These are phyloP conservation scores for Hymenoscyphus infarciens DNA, from an alignment of 2,329 filamentous ascomycete species.

Conservation along the genomic window DNA sequence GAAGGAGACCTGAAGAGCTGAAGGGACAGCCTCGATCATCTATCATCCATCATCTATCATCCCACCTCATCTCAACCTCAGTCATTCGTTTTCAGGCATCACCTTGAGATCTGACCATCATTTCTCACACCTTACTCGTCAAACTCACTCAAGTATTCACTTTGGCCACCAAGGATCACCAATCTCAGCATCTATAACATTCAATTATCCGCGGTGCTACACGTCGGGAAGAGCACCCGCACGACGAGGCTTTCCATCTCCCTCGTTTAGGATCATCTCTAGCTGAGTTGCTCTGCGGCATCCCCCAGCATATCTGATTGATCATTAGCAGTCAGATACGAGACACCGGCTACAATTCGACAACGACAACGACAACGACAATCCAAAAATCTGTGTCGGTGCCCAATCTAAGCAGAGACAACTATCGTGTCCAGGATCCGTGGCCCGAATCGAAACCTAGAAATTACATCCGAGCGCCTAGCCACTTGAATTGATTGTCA, in stretches of 20 bases:
- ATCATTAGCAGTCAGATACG: background rate
- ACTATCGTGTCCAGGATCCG: background rate
- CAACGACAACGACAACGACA: background rate
- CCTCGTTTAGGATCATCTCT: background rate
- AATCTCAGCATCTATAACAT: background rate
- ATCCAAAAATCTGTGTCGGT: background rate
- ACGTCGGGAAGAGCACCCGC: background rate
- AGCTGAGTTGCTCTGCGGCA: constrained; percentile 2
- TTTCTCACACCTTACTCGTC: background rate
- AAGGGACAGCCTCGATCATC: background rate
- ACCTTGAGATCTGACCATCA: background rate
- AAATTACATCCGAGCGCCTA: background rate
- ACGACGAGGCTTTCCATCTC: background rate
- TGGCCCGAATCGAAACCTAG: background rate
- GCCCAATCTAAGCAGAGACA: background rate
- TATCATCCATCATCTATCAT: background rate
- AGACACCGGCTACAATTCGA: background rate
- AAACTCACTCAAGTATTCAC: background rate
- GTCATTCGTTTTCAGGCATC: constrained; percentile 4
- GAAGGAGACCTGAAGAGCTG: background rate
- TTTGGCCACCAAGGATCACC: background rate
- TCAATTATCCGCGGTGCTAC: background rate
- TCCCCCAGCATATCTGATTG: background rate
- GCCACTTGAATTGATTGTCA: background rate
- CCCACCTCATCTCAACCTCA: constrained; percentile 3